Conservation (phyloP, 2,329 filamentous ascomycete genomes). For the Lanzia echinophila region DNA sequence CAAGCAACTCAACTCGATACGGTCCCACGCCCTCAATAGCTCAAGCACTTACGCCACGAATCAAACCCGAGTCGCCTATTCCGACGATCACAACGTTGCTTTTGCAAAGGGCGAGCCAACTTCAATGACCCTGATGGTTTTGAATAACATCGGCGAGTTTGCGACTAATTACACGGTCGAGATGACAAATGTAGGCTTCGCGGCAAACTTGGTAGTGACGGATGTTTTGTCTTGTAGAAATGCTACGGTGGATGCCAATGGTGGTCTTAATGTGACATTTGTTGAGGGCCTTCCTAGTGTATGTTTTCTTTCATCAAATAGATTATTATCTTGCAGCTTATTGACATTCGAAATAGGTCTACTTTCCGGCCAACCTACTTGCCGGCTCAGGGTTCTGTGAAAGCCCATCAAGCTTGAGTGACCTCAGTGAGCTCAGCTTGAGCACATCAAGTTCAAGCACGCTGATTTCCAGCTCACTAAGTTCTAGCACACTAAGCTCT, state of each 20-base stretch:
- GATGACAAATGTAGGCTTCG: constrained; percentile 10
- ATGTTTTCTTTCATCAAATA: not conserved
- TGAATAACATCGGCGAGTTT: constrained; percentile 33
- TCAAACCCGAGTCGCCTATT: constrained; percentile 10
- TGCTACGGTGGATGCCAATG: not conserved
- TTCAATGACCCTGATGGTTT: constrained; percentile 25
- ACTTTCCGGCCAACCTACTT: not conserved
- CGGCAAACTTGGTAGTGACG: constrained; percentile 4
- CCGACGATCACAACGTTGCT: constrained; percentile 13
- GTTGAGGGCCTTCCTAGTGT: constrained; percentile 3
- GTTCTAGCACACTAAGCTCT: too few relatives aligned
- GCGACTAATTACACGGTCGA: constrained; percentile 4
- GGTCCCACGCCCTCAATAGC: constrained; percentile 7
- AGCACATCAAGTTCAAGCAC: too few relatives aligned
- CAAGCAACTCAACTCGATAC: constrained; percentile 15
- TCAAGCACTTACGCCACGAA: constrained; percentile 11
- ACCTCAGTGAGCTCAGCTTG: too few relatives aligned
- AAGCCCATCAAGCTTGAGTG: too few relatives aligned
- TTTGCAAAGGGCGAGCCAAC: constrained; percentile 13
- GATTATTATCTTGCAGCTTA: not conserved
- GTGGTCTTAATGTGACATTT: constrained; percentile 4
- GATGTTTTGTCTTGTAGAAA: constrained; percentile 15
- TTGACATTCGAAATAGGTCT: not conserved
- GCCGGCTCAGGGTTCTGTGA: not conserved
- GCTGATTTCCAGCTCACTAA: too few relatives aligned